phyloP scores from a whole-genome alignment of 768 basidiomycete genomes.

The Mycena belliarum region DNA sequence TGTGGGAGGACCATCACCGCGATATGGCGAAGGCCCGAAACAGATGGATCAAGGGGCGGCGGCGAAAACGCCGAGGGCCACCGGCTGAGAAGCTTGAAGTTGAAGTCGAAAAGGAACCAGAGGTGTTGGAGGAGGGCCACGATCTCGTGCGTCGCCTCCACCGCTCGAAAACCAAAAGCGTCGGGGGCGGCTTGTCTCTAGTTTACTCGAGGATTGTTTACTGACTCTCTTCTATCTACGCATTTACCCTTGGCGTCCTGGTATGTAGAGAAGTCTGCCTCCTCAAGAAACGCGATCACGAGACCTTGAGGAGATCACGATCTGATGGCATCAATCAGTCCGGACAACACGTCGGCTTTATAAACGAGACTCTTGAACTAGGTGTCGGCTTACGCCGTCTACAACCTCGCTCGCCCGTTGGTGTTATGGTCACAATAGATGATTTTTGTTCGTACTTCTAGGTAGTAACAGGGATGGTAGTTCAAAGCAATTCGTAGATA shows the following conservation, averaged over 20 bases:
- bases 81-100: not conserved
- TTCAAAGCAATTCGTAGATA: too few relatives aligned
- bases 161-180: constrained; percentile 9
- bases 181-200: constrained; percentile 5
- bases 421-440: too few relatives aligned
- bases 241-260: not conserved
- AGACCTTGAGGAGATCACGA: not conserved
- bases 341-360: not conserved
- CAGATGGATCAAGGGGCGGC: not conserved
- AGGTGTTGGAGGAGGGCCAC: not conserved
- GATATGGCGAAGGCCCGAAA: not conserved
- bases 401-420: too few relatives aligned
- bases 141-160: not conserved
- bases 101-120: not conserved
- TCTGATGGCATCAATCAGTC: not conserved
- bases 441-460: too few relatives aligned
- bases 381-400: too few relatives aligned
- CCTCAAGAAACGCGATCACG: not conserved
- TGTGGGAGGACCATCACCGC: constrained; percentile 7
- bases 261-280: too few relatives aligned
- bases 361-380: too few relatives aligned
- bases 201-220: not conserved
- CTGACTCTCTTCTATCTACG: not conserved
- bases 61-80: not conserved
- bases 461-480: too few relatives aligned